Percentiles rank a stretch among this genome's conserved stretches.
These are phyloP conservation scores for Actinomortierella wolfii DNA, from an alignment of 371 early-diverging fungal genomes.

Conservation along the genomic window DNA sequence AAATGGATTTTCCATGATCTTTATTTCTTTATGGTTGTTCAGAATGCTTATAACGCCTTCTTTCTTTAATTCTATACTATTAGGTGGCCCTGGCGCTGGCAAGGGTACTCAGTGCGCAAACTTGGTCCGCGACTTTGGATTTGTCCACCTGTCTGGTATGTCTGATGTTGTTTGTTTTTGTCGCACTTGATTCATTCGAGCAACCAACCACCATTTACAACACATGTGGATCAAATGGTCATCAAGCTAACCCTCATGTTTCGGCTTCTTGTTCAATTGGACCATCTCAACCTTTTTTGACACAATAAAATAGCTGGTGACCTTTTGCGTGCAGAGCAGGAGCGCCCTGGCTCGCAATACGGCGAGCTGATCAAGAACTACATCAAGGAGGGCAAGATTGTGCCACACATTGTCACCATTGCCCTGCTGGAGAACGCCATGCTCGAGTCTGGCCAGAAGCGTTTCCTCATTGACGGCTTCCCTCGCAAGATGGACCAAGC, in stretches of 20 bases:
- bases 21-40: too few species aligned
- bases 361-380: conserved; percentile 89
- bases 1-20: too few species aligned
- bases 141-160: conserved; percentile 92
- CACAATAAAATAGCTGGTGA: conserved; percentile 80
- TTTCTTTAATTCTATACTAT: conserved; percentile 5
- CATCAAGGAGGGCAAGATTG: conserved; percentile 94
- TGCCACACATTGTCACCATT: conserved; percentile 95
- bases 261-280: not conserved
- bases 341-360: conserved; percentile 81
- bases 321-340: conserved; percentile 90
- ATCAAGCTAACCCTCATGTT: not conserved
- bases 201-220: not conserved
- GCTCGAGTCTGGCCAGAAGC: conserved; percentile 63
- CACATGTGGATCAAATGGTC: not conserved
- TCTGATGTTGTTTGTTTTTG: not conserved
- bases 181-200: not conserved
- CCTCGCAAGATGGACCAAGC: conserved; percentile 96
- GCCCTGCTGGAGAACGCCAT: conserved; percentile 88
- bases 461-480: conserved; percentile 97
- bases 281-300: not conserved
- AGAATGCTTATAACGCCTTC: too few species aligned
- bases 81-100: conserved; percentile 87
- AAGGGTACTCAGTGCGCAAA: conserved; percentile 95
- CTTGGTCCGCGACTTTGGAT: conserved; percentile 88